Percentiles rank a stretch among this genome's conserved stretches.
Conservation (phyloP, 371 early-diverging fungal genomes). For the Mucor ambiguus region DNA sequence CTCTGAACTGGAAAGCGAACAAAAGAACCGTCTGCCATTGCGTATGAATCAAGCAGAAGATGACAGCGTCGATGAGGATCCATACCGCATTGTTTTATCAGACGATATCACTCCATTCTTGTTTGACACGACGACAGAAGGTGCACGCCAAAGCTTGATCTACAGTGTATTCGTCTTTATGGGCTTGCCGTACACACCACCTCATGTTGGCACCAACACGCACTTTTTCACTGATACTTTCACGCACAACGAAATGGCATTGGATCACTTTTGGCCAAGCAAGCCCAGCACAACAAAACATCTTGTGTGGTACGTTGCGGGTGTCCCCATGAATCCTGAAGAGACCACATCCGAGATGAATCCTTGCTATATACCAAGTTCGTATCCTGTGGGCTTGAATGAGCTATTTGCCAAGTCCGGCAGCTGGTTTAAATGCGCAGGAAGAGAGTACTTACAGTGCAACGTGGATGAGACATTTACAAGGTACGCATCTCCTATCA, state of each 20-base stretch:
- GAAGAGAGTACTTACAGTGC: constrained; percentile 20
- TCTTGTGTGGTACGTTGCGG: constrained; percentile 40
- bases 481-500: constrained; percentile 26
- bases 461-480: constrained; percentile 45
- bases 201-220: constrained; percentile 51
- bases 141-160: constrained; percentile 46
- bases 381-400: constrained; percentile 50
- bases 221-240: constrained; percentile 60
- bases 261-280: constrained; percentile 40
- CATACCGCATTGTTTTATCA: constrained; percentile 71
- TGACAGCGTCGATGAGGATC: constrained; percentile 59
- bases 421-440: constrained; percentile 44
- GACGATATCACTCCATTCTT: constrained; percentile 71
- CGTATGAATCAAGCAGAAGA: constrained; percentile 31
- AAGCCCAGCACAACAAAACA: constrained; percentile 8
- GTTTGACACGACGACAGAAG: constrained; percentile 51
- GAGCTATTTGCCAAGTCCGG: constrained; percentile 44
- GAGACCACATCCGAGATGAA: constrained; percentile 16
- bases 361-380: constrained; percentile 48
- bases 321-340: constrained; percentile 52
- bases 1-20: constrained; percentile 16
- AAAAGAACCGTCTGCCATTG: constrained; percentile 30
- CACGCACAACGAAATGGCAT: constrained; percentile 49
- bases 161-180: constrained; percentile 58
- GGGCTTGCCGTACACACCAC: constrained; percentile 57